phyloP scores from a whole-genome alignment of 78 protist species.

The Dictyostelium citrinum region DNA sequence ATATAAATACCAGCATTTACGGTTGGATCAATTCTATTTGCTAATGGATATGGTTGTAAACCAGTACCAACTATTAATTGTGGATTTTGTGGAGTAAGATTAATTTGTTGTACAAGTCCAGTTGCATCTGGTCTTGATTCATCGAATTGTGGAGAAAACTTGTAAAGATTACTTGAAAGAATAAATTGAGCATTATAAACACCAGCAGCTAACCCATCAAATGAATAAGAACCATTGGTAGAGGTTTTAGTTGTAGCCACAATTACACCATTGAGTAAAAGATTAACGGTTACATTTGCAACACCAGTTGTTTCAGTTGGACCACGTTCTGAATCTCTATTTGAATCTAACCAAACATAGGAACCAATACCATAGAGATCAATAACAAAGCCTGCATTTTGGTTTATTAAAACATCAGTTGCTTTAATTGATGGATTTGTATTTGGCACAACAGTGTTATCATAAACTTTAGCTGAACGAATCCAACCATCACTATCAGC shows the following conservation, averaged over 20 bases:
- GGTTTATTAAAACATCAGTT: neutral
- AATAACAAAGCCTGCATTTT: conserved; percentile 1
- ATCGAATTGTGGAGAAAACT: neutral
- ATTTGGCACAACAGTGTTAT: neutral
- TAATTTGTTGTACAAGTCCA: neutral
- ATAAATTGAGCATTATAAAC: neutral
- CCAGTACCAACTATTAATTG: neutral
- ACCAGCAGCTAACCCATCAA: neutral
- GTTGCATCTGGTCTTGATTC: neutral
- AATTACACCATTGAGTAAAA: neutral
- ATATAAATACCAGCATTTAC: conserved; percentile 43
- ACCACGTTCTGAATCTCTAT: neutral
- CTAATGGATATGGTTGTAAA: neutral
- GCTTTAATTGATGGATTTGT: neutral
- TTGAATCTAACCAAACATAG: conserved; percentile 15
- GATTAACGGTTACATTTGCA: neutral
- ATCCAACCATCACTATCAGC: neutral
- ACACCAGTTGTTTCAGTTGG: neutral
- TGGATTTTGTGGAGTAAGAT: neutral
- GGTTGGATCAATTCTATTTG: neutral
- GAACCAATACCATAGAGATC: conserved; percentile 23
- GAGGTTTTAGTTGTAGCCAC: neutral
- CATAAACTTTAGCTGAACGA: neutral
- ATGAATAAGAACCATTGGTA: neutral
- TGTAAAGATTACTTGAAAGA: neutral